phyloP scores from a whole-genome alignment of 805 yeast species.

The Yueomyces sp. region DNA sequence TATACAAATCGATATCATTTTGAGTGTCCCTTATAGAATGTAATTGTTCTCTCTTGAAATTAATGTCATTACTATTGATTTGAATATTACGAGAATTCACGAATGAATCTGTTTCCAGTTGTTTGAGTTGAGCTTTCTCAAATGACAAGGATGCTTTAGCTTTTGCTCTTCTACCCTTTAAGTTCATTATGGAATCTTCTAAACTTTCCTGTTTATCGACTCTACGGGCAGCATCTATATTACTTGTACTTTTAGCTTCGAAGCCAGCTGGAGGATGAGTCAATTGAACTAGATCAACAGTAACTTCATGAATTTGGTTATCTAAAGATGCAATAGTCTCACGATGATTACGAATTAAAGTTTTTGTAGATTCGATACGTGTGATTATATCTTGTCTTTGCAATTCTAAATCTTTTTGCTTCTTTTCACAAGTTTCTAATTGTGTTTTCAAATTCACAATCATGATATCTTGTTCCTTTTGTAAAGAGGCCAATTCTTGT shows the following conservation, averaged over 20 bases:
- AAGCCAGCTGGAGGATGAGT: neutral
- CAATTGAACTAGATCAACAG: neutral
- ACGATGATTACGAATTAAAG: conserved; percentile 24
- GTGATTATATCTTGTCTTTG: conserved; percentile 25
- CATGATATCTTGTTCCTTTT: conserved; percentile 26
- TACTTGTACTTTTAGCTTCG: conserved; percentile 5
- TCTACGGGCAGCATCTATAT: conserved; percentile 21
- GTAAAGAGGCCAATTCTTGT: conserved; percentile 18
- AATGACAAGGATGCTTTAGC: conserved; percentile 24
- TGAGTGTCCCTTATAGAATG: conserved; percentile 3
- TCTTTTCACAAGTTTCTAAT: conserved; percentile 29
- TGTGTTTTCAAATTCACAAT: conserved; percentile 3
- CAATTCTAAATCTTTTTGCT: conserved; percentile 21
- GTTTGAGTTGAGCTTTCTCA: conserved; percentile 25
- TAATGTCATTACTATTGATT: conserved; percentile 23
- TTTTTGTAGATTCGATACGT: conserved; percentile 31
- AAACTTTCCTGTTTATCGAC: conserved; percentile 20
- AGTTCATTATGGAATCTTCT: conserved; percentile 10
- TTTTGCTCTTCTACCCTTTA: conserved; percentile 23
- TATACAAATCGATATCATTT: conserved; percentile 2
- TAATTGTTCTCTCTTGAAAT: conserved; percentile 25
- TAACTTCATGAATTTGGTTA: neutral
- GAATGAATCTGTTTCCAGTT: conserved; percentile 26
- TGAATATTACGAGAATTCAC: conserved; percentile 27
- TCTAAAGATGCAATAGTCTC: conserved; percentile 18